Base-by-base conservation (phyloP, 116 monocot genomes). In the Posidonia oceanica region DNA sequence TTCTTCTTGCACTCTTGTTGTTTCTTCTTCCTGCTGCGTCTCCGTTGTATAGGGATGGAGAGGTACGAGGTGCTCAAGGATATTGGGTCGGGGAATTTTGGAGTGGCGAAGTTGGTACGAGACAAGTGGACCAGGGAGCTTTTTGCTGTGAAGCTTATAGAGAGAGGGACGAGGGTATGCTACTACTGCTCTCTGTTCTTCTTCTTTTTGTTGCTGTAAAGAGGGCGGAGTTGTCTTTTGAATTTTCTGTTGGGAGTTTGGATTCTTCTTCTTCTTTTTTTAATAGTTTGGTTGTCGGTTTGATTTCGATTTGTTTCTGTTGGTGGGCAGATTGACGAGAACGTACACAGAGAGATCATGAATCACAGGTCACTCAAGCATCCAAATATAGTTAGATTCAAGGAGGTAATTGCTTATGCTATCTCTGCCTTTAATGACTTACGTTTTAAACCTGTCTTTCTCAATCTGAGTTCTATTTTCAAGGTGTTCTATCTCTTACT, bases 11-110 rank as follows among this genome's bases (percentile, higher is more conserved):
- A 12, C 48, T 12, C 10, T 44, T 6, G 7, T 48, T 12, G 7
- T 48, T 10, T 4, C 12, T 12, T 48, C 12, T 14, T 36, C 36
- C 61, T 61, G 4, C 61, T 36, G 3, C 61, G 0, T 61, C 64
- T n/a, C 39, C 18, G 22, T 20, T 22, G 44, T 74, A 20, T 48
- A 7, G 71, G 22, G 60, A 72, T 72, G 71, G 71, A 72, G 94
- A 69, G 82, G 62, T 94, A 82, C 57, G 88, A 91, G 69, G 71
- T 84, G 58, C 16, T 90, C 63, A 86, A 72, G 72, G 88, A 88
- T 67, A 78, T 94, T 8, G 94, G 94, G 17, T 84, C 91, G 14
- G 94, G 94, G 4, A 94, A 91, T 41, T 94, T 91, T 68, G 94
- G 91, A 5, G 88, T 90, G 64, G 91, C 94, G 36, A 94, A 83